phyloP scores from a whole-genome alignment of 2,329 filamentous ascomycete species.

The Sphaerulina populicola region DNA sequence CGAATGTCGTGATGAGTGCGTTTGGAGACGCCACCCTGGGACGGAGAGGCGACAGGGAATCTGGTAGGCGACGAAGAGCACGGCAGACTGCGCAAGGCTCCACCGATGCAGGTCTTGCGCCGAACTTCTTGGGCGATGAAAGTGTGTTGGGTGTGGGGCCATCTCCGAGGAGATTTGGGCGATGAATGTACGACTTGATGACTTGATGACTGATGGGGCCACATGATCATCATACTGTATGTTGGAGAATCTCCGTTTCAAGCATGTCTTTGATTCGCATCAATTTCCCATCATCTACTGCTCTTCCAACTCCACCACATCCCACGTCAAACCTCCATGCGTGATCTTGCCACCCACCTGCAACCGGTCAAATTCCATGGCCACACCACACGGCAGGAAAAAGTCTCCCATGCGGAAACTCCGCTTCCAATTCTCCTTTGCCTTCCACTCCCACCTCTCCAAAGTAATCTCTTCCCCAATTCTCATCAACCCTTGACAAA shows the following conservation, averaged over 20 bases:
- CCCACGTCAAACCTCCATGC: conserved; percentile 1
- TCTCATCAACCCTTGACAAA: conserved; percentile 50
- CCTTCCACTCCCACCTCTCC: conserved; percentile 49
- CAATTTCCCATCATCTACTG: too few species aligned
- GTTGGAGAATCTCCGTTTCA: too few species aligned
- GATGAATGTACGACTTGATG: neutral
- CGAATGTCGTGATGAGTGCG: conserved; percentile 29
- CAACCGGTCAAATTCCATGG: conserved; percentile 30
- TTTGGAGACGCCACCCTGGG: conserved; percentile 30
- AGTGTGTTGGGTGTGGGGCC: conserved; percentile 27
- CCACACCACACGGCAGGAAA: conserved; percentile 37
- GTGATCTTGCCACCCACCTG: conserved; percentile 27
- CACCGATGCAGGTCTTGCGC: conserved; percentile 24
- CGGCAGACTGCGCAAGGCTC: conserved; percentile 8
- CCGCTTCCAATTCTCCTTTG: conserved; percentile 32
- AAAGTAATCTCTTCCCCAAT: conserved; percentile 38
- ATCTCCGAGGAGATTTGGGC: neutral
- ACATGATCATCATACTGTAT: too few species aligned
- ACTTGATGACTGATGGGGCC: neutral
- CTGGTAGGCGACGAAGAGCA: conserved; percentile 24
- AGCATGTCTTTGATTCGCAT: too few species aligned
- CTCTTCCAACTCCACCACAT: conserved; percentile 4
- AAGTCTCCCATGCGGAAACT: conserved; percentile 33
- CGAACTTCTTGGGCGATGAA: conserved; percentile 31
- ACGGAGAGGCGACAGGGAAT: conserved; percentile 27